Percentiles rank a stretch among this genome's conserved stretches.
phyloP scores from a whole-genome alignment of 179 eudicot genomes.

The Patellifolia procumbens region DNA sequence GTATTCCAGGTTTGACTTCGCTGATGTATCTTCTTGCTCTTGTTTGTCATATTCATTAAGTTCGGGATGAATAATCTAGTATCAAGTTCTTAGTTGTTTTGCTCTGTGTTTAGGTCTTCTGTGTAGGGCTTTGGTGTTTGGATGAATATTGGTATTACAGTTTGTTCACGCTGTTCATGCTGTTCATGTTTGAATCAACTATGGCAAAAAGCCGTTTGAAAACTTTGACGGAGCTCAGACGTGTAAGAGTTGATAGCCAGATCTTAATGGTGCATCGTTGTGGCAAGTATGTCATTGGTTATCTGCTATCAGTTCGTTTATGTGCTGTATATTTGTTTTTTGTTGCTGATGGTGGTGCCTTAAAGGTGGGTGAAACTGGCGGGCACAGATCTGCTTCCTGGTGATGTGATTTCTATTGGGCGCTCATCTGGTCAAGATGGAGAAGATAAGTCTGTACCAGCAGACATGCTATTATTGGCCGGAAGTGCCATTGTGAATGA shows the following conservation, averaged over 20 bases:
- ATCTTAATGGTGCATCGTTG: slow-evolving; percentile 88
- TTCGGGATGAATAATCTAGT: slow-evolving; percentile 7
- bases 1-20: slow-evolving; percentile 86
- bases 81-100: neutral
- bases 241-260: slow-evolving; percentile 92
- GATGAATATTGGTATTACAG: slow-evolving; percentile 99
- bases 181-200: slow-evolving; percentile 96
- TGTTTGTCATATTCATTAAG: neutral
- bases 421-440: slow-evolving; percentile 81
- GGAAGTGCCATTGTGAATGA: slow-evolving; percentile 97
- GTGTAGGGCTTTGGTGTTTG: slow-evolving; percentile 99
- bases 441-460: slow-evolving; percentile 95
- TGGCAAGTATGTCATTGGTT: slow-evolving; percentile 74
- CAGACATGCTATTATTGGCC: slow-evolving; percentile 90
- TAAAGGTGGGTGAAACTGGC: slow-evolving; percentile 86
- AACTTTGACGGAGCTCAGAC: slow-evolving; percentile 94
- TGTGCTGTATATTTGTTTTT: slow-evolving; percentile 14
- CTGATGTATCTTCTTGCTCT: neutral
- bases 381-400: slow-evolving; percentile 96
- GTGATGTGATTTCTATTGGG: slow-evolving; percentile 97
- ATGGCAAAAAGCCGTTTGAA: slow-evolving; percentile 98
- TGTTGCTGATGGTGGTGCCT: slow-evolving; percentile 25
- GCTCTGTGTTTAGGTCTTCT: slow-evolving; percentile 69
- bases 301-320: slow-evolving; percentile 5
- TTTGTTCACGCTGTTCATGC: slow-evolving; percentile 91